These are phyloP conservation scores for Dioscorea alata DNA, from an alignment of 106 monocot genomes.

Conservation along the genomic window DNA sequence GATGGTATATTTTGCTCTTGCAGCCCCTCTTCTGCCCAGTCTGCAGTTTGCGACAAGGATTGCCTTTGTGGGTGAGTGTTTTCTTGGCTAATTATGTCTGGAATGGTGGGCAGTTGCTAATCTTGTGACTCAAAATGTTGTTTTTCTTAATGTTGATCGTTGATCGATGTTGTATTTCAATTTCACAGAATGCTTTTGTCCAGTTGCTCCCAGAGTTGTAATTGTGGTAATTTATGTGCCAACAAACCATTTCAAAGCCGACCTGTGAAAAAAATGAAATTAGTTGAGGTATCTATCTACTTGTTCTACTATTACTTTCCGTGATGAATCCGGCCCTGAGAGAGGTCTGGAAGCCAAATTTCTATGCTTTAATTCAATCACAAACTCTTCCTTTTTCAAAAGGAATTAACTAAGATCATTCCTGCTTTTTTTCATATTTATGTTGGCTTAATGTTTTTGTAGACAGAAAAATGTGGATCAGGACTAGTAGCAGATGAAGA, in stretches of 20 bases:
- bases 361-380: too few species aligned
- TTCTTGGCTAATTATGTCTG: background rate
- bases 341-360: too few species aligned
- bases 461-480: slow-evolving; percentile 92
- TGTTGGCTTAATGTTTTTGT: slow-evolving; percentile 7
- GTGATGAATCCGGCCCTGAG: too few species aligned
- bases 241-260: slow-evolving; percentile 94
- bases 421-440: background rate
- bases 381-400: background rate
- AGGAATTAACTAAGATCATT: background rate
- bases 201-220: slow-evolving; percentile 75
- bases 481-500: slow-evolving; percentile 81
- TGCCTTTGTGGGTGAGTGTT: slow-evolving; percentile 88
- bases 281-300: slow-evolving; percentile 47
- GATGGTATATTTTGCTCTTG: slow-evolving; percentile 98
- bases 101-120: too few species aligned
- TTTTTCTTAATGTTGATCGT: background rate
- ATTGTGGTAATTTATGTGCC: slow-evolving; percentile 58
- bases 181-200: slow-evolving; percentile 79
- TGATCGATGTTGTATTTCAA: background rate
- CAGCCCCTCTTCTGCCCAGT: slow-evolving; percentile 21
- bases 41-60: slow-evolving; percentile 56
- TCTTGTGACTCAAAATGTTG: too few species aligned
- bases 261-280: slow-evolving; percentile 71
- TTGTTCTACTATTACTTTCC: too few species aligned